Base-by-base conservation (phyloP, 1,139 yeast genomes). In the Saccharomyces hybrid region DNA sequence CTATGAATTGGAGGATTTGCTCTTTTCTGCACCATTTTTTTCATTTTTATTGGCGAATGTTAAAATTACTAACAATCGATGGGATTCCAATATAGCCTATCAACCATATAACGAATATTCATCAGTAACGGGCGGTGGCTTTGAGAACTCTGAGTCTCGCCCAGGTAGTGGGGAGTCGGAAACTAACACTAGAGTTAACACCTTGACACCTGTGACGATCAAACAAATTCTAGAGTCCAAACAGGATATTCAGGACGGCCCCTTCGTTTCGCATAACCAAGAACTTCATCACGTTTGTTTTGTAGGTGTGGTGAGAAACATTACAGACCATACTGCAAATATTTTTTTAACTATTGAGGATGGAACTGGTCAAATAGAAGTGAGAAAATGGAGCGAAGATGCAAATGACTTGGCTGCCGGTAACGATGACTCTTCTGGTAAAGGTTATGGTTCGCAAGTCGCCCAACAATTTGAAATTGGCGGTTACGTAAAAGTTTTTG, bases 191-290 rank as follows among this genome's bases (percentile, higher is more conserved):
- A 58, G 63, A 16, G 49, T 58, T 34, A 59, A 59, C 26, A 70
- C 82, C 13, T 70, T 88, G 50, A 84, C 90, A 0, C 95, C 97
- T 0, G 93, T 89, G 13, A 88, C 96, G 1, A 83, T 90, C 64
- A 86, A 86, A 65, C 95, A 88, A 71, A 77, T 89, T 56, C 74
- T 78, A 57, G 88, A 84, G 52, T 82, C 95, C 5, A 74, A 78
- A 25, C 88, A 84, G 60, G 65, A 69, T n/a, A 78, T 80, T 7
- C 86, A 87, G 48, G 97, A 88, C 65, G 89, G 88, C 11, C 89
- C 86, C n/a, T 86, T 82, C 66, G 75, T 73, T 38, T 74, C 86
- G 42, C 83, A 87, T 65, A 86, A 84, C 52, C 81, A 80, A 52
- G 83, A 80, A 51, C 73, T 85, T 54, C 81, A 78, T 61, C 75